Percentiles rank a stretch among this genome's conserved stretches.
Evolutionary conservation across 2,329 filamentous ascomycete genomes (phyloP).

Genomic region (Canariomyces notabilis): DNA sequence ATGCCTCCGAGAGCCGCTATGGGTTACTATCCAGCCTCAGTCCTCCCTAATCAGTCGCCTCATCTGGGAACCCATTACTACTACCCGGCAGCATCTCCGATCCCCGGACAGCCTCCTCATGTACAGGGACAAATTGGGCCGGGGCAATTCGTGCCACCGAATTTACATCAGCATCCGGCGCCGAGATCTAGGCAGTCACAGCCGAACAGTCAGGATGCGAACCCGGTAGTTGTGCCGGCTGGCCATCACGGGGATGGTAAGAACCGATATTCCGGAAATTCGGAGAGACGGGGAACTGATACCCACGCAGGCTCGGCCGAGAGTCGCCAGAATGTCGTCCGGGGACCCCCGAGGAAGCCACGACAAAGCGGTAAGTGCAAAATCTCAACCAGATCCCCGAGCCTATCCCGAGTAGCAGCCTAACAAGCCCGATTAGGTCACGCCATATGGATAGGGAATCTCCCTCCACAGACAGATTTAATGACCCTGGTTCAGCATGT

Average conservation of each 20-base stretch:
- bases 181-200: constrained; percentile 22
- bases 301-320: constrained; percentile 19
- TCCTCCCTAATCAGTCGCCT: constrained; percentile 38
- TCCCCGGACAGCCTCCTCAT: constrained; percentile 29
- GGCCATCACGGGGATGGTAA: constrained; percentile 17
- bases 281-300: not conserved
- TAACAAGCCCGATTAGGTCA: constrained; percentile 54
- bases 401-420: not conserved
- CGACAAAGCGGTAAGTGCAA: constrained; percentile 54
- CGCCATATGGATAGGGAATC: constrained; percentile 92
- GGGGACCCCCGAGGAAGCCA: constrained; percentile 52
- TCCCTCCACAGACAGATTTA: constrained; percentile 77
- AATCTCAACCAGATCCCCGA: not conserved
- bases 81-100: constrained; percentile 38
- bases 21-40: constrained; percentile 41
- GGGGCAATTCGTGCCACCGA: constrained; percentile 33
- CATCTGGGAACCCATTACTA: constrained; percentile 38
- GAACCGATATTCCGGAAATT: not conserved
- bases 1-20: constrained; percentile 36
- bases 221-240: constrained; percentile 3
- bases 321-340: constrained; percentile 39
- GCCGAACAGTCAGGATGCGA: constrained; percentile 11
- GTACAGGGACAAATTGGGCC: constrained; percentile 32
- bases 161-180: constrained; percentile 24
- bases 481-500: constrained; percentile 88